Evolutionary conservation across 257 asterid species (phyloP), one percentile per base, ranked within the genome.

Genomic region (Solanum infundibuliforme): DNA sequence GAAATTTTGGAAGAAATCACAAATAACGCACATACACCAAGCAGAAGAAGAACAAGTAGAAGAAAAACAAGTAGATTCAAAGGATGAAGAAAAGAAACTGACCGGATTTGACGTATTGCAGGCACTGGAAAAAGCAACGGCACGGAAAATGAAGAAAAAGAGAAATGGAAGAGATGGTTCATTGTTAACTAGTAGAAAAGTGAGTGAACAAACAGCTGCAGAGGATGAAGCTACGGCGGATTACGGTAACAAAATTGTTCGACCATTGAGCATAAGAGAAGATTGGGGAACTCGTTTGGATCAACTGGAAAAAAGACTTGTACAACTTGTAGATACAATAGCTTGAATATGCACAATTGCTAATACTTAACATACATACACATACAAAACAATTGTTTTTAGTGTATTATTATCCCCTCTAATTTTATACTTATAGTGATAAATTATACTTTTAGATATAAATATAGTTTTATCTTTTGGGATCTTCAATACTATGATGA

Each of bases 81-180:
- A 60, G 69, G 65, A 55, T 55, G 25, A 55, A 55, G 25, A 55
- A 1, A 48, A 39, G 77, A 87, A 85, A 88, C 89, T 92, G 89
- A 91, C 92, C 14, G 97, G 96, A 23, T 91, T 95, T 66, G 96
- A 90, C 76, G 90, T 93, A 35, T 88, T 94, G 89, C 87, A 88
- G 88, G 98, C 97, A 58, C 86, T 94, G 34, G 87, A 88, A 34
- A 93, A 86, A 87, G 95, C 95, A 41, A 82, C 92, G 7, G 90
- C 91, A 23, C 85, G 87, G 71, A 90, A 90, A 71, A 48, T 87
- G 73, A 92, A 81, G 87, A 90, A 87, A 48, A 82, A 21, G 65
- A 87, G 65, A 60, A 83, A 27, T 46, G 87, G 75, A 14, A 76
- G 25, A 83, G 75, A 35, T 13, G 1, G 7, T 23, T 75, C 29